phyloP scores from a whole-genome alignment of 2,329 filamentous ascomycete species.

The Tympanopsis confertula region DNA sequence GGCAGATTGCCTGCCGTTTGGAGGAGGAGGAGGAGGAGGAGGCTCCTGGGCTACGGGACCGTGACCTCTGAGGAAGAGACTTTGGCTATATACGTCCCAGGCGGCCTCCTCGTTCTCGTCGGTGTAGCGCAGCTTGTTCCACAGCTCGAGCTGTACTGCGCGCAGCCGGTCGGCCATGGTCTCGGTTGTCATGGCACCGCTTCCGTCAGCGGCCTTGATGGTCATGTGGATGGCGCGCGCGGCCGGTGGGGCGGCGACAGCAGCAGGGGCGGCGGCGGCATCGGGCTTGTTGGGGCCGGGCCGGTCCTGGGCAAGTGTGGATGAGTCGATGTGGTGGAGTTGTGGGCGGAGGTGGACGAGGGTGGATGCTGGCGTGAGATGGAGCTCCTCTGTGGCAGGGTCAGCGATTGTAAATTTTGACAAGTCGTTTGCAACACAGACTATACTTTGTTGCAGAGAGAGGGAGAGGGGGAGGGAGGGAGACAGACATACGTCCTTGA shows the following conservation, averaged over 20 bases:
- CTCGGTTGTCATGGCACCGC: constrained; percentile 51
- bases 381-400: constrained; percentile 56
- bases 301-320: constrained; percentile 33
- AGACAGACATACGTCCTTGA: constrained; percentile 50
- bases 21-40: constrained; percentile 4
- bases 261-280: constrained; percentile 7
- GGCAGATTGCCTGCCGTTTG: constrained; percentile 11
- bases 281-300: constrained; percentile 16
- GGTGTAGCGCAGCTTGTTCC: constrained; percentile 68
- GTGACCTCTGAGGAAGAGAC: constrained; percentile 42
- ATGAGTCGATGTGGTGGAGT: constrained; percentile 83
- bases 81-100: constrained; percentile 66
- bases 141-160: constrained; percentile 69
- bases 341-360: constrained; percentile 84
- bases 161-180: constrained; percentile 69
- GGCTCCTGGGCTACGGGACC: constrained; percentile 4
- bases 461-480: not conserved
- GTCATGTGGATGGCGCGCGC: constrained; percentile 77
- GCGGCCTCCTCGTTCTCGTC: constrained; percentile 70
- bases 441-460: not conserved
- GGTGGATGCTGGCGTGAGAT: constrained; percentile 72
- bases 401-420: constrained; percentile 4
- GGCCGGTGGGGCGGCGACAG: constrained; percentile 27
- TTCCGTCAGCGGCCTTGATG: constrained; percentile 64
- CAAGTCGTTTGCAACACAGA: constrained; percentile 7